Percentiles rank a stretch among this genome's conserved stretches.
These are phyloP conservation scores for Xylaria hypoxylon DNA, from an alignment of 2,329 filamentous ascomycete genomes.

Conservation along the genomic window DNA sequence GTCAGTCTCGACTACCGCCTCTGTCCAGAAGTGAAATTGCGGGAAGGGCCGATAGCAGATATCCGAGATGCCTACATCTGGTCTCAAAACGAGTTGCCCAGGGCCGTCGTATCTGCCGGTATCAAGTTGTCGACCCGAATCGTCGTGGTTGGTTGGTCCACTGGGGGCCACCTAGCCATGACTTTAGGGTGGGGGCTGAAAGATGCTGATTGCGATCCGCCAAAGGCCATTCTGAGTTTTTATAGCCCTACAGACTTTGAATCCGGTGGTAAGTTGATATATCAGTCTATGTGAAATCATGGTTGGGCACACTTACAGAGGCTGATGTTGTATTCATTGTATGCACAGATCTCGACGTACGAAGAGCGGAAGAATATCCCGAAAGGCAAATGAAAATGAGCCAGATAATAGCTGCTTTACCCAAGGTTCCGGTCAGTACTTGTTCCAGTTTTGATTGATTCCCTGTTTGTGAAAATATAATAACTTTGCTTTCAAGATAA, in stretches of 20 bases:
- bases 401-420: no score
- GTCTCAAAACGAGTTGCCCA: background rate
- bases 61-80: background rate
- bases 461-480: no score
- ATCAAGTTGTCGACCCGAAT: background rate
- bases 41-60: background rate
- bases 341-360: no score
- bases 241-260: background rate
- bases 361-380: no score
- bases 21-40: background rate
- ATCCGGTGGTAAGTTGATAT: background rate
- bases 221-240: background rate
- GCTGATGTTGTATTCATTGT: no score
- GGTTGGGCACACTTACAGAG: no score
- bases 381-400: no score
- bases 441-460: no score
- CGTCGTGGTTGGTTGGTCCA: background rate
- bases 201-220: background rate
- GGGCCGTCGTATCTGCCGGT: background rate
- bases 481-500: no score
- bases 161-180: background rate
- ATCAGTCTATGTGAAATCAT: no score
- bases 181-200: background rate
- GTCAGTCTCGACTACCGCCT: background rate
- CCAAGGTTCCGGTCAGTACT: no score